Evolutionary conservation across 768 basidiomycete genomes (phyloP).

Genomic region (Termitomyces sp.): DNA sequence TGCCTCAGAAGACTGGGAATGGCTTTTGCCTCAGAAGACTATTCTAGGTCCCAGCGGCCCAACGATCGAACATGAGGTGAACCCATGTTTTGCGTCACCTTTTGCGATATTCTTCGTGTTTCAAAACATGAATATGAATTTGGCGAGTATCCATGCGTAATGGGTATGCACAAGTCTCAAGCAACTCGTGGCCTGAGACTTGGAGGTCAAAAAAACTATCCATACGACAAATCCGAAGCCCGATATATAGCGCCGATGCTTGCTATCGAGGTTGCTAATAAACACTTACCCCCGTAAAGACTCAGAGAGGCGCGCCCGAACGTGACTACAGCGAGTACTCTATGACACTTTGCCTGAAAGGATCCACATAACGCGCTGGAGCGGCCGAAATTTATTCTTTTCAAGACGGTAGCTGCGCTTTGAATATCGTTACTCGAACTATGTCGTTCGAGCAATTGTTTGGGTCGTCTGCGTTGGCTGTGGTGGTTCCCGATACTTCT

Average conservation of each 20-base stretch:
- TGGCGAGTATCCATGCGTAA: neutral
- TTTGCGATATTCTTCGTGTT: neutral
- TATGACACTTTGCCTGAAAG: neutral
- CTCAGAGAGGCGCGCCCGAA: too few species aligned
- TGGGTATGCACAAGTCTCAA: neutral
- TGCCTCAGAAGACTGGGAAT: neutral
- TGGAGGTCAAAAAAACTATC: too few species aligned
- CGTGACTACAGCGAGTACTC: neutral
- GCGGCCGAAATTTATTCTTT: neutral
- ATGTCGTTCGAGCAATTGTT: slow-evolving; percentile 65
- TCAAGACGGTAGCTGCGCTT: neutral
- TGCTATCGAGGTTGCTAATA: neutral
- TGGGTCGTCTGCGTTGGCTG: slow-evolving; percentile 52
- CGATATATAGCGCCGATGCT: neutral
- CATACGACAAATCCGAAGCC: neutral
- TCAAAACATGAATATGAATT: neutral
- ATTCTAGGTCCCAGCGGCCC: neutral
- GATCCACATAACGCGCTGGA: neutral
- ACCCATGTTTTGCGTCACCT: slow-evolving; percentile 2
- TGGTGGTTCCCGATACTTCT: slow-evolving; percentile 66
- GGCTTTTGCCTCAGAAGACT: neutral
- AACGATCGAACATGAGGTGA: slow-evolving; percentile 9
- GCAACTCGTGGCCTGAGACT: too few species aligned
- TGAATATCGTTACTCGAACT: neutral
- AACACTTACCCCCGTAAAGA: too few species aligned